Evolutionary conservation across 257 asterid species (phyloP), one percentile per base, ranked within the genome.

Genomic region (Plantago elongata): DNA sequence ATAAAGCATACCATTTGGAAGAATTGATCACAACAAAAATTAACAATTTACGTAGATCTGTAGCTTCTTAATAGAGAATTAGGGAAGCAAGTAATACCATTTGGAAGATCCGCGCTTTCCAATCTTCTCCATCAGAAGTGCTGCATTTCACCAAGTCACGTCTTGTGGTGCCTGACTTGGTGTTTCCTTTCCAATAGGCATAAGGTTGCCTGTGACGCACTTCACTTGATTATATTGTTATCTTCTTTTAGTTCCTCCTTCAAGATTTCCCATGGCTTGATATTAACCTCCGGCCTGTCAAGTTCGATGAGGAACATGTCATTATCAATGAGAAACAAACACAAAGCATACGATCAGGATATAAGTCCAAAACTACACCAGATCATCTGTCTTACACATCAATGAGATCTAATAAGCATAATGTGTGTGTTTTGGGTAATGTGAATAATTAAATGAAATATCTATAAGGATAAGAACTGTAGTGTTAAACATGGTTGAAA

Each of bases 151-250:
- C 29, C 67, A 90, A 76, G 10, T 73, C 79, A 0, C 48, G 68
- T 52, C 95, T 73, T 12, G 71, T 75, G 44, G 2, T 11, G 7
- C 94, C 78, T 22, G 85, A 60, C 14, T 22, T 47, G 11, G 56
- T 45, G 54, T 80, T 87, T 9, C 97, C 97, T 77, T 72, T 85
- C 97, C 97, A 90, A 22, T 66, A 90, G n/a, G 97, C 97, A 61
- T 81, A 82, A 37, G 97, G 88, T 62, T 81, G 81, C 62, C 94
- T 77, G 2, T 90, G n/a, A n/a, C n/a, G n/a, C 84, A 38, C 66
- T 62, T 96, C 97, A 90, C 69, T 75, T 72, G 45, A 80, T 69
- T 59, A 70, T 71, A 37, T 29, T 48, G 68, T 79, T 81, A 11
- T 75, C 79, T 76, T 81, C 79, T 75, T 70, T 58, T 47, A 90